phyloP scores from a whole-genome alignment of 2,329 filamentous ascomycete genomes.

The Neospermospora avenae region DNA sequence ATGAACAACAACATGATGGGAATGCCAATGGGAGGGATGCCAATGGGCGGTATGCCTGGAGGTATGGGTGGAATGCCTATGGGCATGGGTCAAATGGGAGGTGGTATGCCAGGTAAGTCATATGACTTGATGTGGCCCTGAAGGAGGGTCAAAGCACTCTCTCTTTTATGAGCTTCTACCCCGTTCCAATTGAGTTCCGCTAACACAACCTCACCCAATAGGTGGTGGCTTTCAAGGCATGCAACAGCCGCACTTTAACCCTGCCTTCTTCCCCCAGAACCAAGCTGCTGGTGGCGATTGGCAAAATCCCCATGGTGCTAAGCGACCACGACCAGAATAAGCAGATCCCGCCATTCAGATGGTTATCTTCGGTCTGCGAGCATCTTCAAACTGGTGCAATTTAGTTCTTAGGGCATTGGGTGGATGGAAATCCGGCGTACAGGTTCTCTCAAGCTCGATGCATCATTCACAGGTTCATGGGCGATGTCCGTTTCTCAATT shows the following conservation, averaged over 20 bases:
- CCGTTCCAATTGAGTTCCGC: too few relatives aligned
- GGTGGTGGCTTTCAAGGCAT: slow-evolving; percentile 65
- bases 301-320: slow-evolving; percentile 80
- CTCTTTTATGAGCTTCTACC: too few relatives aligned
- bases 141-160: not conserved
- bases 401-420: slow-evolving; percentile 18
- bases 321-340: slow-evolving; percentile 70
- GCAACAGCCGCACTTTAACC: slow-evolving; percentile 67
- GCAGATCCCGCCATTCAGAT: not conserved
- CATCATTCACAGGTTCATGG: not conserved
- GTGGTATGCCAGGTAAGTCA: slow-evolving; percentile 56
- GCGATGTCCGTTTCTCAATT: slow-evolving; percentile 5
- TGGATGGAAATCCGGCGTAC: slow-evolving; percentile 21
- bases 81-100: slow-evolving; percentile 47
- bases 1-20: slow-evolving; percentile 43
- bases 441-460: not conserved
- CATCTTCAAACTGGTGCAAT: not conserved
- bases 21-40: slow-evolving; percentile 54
- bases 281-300: slow-evolving; percentile 50
- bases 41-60: slow-evolving; percentile 49
- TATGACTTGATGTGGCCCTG: slow-evolving; percentile 14
- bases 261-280: slow-evolving; percentile 63
- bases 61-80: slow-evolving; percentile 36
- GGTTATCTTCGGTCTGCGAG: not conserved
- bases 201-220: not conserved